These are phyloP conservation scores for Solanum piurae DNA, from an alignment of 257 asterid genomes.

Conservation along the genomic window DNA sequence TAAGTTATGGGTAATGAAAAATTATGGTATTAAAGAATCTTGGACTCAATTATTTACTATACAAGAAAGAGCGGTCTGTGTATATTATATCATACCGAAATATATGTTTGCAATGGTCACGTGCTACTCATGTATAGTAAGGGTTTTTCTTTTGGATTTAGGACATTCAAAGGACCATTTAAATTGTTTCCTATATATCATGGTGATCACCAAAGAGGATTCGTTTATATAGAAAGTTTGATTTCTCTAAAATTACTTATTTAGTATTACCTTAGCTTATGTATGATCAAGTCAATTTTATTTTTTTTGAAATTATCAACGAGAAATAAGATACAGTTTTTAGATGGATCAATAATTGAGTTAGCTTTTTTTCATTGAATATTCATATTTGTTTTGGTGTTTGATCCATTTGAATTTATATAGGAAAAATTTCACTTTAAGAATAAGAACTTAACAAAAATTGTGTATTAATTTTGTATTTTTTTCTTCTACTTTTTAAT, in stretches of 20 bases:
- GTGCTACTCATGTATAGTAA: not conserved
- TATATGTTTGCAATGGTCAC: not conserved
- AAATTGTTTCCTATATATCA: not conserved
- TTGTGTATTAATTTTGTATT: too few species aligned
- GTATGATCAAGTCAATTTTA: not conserved
- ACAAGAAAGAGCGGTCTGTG: accelerated
- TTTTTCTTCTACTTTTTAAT: too few species aligned
- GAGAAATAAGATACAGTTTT: too few species aligned
- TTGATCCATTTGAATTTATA: too few species aligned
- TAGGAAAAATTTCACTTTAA: too few species aligned
- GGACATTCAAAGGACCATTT: not conserved
- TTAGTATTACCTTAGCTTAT: not conserved
- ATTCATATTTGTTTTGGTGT: too few species aligned
- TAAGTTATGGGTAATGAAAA: not conserved
- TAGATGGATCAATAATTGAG: too few species aligned
- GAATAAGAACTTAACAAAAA: too few species aligned
- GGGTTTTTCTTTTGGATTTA: not conserved
- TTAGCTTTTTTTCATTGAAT: too few species aligned
- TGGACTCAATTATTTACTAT: not conserved
- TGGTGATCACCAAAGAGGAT: not conserved
- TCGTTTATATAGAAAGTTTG: not conserved
- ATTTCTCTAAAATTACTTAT: not conserved
- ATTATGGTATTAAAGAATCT: not conserved
- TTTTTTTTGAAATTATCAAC: too few species aligned
- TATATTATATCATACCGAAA: accelerated